Percentiles rank a stretch among this genome's conserved stretches.
Conservation (phyloP, 805 yeast genomes). For the Limtongozyma cylindracea region DNA sequence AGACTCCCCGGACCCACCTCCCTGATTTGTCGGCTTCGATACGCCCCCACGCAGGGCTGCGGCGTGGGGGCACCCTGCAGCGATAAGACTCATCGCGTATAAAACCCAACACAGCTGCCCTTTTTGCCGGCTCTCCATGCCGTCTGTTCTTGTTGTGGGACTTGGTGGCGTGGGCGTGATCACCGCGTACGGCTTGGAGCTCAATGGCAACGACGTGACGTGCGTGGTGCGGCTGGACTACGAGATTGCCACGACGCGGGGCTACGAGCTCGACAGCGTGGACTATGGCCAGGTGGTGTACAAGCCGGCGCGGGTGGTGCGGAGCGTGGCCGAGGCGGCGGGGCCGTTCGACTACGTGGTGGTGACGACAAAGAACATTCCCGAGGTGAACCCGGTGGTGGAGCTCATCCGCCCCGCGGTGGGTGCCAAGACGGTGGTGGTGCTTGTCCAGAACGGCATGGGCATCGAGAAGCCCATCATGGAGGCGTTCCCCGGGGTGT, state of each 20-base stretch:
- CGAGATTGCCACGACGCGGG: constrained; percentile 19
- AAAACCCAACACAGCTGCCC: too few relatives aligned
- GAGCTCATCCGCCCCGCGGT: constrained; percentile 25
- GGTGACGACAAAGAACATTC: constrained; percentile 37
- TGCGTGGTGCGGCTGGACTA: constrained; percentile 44
- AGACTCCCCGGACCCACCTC: too few relatives aligned
- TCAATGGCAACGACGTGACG: constrained; percentile 23
- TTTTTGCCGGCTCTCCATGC: too few relatives aligned
- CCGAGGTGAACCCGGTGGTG: constrained; percentile 26
- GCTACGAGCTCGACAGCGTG: constrained; percentile 31
- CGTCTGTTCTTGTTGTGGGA: constrained; percentile 35
- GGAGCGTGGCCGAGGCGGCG: constrained; percentile 18
- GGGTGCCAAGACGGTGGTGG: constrained; percentile 5
- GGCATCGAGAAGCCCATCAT: constrained; percentile 10
- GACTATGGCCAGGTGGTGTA: constrained; percentile 36
- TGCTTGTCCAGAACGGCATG: constrained; percentile 15
- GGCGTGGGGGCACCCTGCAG: too few relatives aligned
- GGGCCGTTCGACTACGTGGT: constrained; percentile 28
- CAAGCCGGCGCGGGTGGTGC: constrained; percentile 22
- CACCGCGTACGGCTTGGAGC: constrained; percentile 35
- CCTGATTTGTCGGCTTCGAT: too few relatives aligned
- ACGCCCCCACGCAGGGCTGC: too few relatives aligned
- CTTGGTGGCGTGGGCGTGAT: constrained; percentile 77
- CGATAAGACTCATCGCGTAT: too few relatives aligned
- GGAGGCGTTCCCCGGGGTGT: constrained; percentile 8